Percentiles rank a stretch among this genome's conserved stretches.
Evolutionary conservation across 2,329 filamentous ascomycete genomes (phyloP).

Genomic region (Fusarium continuum): DNA sequence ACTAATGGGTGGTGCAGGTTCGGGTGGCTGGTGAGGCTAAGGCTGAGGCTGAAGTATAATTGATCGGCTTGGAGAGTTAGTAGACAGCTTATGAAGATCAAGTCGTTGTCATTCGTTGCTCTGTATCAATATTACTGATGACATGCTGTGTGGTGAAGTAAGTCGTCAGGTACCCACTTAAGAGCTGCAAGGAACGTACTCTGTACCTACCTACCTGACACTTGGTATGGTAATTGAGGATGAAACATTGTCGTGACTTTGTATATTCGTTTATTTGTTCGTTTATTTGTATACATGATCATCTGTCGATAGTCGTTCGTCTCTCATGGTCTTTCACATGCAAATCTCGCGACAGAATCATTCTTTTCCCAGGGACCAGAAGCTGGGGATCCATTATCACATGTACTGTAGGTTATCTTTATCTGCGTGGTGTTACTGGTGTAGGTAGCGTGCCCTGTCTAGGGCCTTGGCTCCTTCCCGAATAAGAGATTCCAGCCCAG

Average conservation of each 20-base stretch:
- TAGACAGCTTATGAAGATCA: not conserved
- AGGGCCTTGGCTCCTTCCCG: slow-evolving; percentile 33
- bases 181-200: not conserved
- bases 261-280: no score
- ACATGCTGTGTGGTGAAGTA: not conserved
- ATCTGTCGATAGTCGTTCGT: not conserved
- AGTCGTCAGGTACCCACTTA: not conserved
- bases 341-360: not conserved
- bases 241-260: not conserved
- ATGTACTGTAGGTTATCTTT: slow-evolving; percentile 20
- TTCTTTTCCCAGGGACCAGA: slow-evolving; percentile 6
- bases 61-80: no score
- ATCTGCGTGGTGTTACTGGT: no score
- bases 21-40: slow-evolving; percentile 1
- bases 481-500: slow-evolving; percentile 7
- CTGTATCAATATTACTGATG: not conserved
- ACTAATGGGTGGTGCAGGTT: not conserved
- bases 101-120: not conserved
- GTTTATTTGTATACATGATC: not conserved
- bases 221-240: not conserved
- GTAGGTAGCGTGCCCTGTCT: no score
- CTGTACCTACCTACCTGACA: not conserved
- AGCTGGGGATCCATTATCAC: slow-evolving; percentile 35
- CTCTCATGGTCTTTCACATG: slow-evolving; percentile 1
- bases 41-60: slow-evolving; percentile 1